Evolutionary conservation across 129 eudicot genomes (phyloP).

Genomic region (Arctium lappa): DNA sequence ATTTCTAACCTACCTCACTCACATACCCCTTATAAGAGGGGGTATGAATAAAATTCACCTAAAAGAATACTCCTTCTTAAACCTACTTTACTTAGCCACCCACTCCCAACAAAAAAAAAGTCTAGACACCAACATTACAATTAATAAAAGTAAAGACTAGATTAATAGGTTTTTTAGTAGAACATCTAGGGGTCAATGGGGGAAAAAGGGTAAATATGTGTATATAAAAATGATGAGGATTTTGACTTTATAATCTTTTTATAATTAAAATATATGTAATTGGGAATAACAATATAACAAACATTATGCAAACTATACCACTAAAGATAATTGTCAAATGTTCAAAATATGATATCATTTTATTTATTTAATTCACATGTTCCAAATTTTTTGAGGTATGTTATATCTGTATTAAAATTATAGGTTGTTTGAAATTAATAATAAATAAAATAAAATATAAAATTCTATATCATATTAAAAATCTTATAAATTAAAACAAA

Average conservation of each 20-base stretch:
- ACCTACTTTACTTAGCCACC: background rate
- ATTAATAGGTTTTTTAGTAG: background rate
- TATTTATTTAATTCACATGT: background rate
- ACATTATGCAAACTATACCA: slow-evolving; percentile 20
- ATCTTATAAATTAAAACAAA: too few relatives aligned
- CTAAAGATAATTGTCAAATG: slow-evolving; percentile 3
- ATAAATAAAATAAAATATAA: too few relatives aligned
- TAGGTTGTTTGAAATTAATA: too few relatives aligned
- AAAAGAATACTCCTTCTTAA: background rate
- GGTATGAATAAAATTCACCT: too few relatives aligned
- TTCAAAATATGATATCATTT: slow-evolving; percentile 17
- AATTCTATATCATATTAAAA: too few relatives aligned
- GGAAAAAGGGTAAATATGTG: background rate
- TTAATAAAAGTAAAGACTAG: background rate
- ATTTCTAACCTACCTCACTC: too few relatives aligned
- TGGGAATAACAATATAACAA: slow-evolving; percentile 2
- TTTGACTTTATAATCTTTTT: background rate
- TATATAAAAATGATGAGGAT: slow-evolving; percentile 1
- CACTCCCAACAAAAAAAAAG: background rate
- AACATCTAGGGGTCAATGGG: background rate
- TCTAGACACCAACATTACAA: slow-evolving; percentile 1
- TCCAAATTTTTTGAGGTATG: too few relatives aligned
- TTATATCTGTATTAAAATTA: too few relatives aligned
- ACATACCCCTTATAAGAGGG: too few relatives aligned
- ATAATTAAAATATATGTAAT: background rate